Evolutionary conservation across 345 rosid species (phyloP).

Genomic region (Eucalyptus melliodora): DNA sequence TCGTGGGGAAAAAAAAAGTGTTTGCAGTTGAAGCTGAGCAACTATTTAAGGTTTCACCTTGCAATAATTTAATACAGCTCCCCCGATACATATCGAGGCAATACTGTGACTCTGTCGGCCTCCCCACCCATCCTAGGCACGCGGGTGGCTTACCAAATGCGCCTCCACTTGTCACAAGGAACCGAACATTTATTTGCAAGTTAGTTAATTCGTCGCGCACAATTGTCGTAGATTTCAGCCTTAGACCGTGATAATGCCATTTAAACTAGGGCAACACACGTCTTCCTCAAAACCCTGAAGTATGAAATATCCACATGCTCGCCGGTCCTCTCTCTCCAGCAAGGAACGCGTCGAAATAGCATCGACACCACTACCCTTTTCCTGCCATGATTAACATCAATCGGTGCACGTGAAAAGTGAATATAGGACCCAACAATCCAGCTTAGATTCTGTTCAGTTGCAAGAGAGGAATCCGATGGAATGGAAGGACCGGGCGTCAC

Average conservation of each 20-base stretch:
- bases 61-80: rapidly evolving
- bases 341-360: neutral
- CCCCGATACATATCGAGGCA: too few relatives aligned
- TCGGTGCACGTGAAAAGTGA: neutral
- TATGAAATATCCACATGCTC: neutral
- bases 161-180: neutral
- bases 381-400: rapidly evolving
- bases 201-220: rapidly evolving
- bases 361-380: neutral
- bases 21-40: neutral
- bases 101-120: too few relatives aligned
- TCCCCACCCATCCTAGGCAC: too few relatives aligned
- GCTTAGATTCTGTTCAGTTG: neutral
- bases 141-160: neutral
- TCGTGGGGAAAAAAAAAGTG: rapidly evolving
- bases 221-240: neutral
- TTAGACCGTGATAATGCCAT: neutral
- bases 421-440: rapidly evolving
- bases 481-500: neutral
- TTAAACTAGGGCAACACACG: rapidly evolving
- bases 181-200: rapidly evolving
- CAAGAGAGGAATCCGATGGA: neutral
- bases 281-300: neutral
- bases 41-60: neutral
- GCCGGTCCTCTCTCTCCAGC: neutral